Evolutionary conservation across 805 yeast species (phyloP), one percentile per base, ranked within the genome.

Genomic region (Metschnikowia gelsemii): DNA sequence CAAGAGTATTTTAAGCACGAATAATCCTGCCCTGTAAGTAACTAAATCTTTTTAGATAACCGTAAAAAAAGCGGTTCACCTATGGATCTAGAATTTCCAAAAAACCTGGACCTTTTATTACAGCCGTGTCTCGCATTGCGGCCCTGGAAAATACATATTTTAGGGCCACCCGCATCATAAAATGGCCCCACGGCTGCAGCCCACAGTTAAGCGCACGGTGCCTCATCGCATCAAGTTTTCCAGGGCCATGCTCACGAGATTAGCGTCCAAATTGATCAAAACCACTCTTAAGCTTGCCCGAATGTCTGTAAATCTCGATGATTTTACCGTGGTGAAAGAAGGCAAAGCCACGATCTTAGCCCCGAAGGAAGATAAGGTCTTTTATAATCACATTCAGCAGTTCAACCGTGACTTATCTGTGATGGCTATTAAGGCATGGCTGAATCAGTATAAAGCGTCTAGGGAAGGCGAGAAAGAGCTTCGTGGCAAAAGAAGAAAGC

Each of bases 321-420:
- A 64, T 32, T 68, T 51, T 49, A 57, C 59, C 29, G 55, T 64
- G 18, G 64, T 74, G 20, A 68, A 59, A 32, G 99, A 93, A 62
- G 99, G 99, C 2, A 69, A 75, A 42, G 97, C 98, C 11, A 76
- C 82, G 18, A 81, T 93, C 32, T 69, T 90, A 23, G 85, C 84
- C 47, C 91, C 96, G 3, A 83, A 86, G 54, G 81, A 81, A 35
- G 89, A 86, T 51, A 73, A 75, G 45, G 99, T 93, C 8, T 93
- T 93, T 59, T 93, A 93, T 65, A 93, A 93, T 60, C 97, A 96
- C 8, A 85, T 93, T 42, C 99, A 93, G 65, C 98, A 91, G 64
- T 93, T 89, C 66, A 93, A 93, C 63, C 76, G 99, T 55, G 99
- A 93, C 59, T 66, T 93, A 35, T 84, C 95, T 51, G 84, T 87